phyloP scores from a whole-genome alignment of 2,329 filamentous ascomycete genomes.

The Rhynchosporium secalis region DNA sequence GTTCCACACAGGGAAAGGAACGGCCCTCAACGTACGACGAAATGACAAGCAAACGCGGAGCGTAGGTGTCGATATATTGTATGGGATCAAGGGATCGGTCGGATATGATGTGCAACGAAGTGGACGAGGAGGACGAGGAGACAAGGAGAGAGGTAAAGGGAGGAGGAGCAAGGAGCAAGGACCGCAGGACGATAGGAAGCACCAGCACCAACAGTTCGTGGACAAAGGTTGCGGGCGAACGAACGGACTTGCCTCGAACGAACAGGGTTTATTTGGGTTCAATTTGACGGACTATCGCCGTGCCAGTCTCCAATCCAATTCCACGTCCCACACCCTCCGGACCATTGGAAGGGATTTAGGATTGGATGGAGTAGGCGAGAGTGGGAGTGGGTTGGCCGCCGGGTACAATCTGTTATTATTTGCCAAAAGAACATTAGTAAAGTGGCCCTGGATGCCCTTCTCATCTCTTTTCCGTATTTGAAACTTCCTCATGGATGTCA shows the following conservation, averaged over 20 bases:
- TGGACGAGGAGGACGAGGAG: too few relatives aligned
- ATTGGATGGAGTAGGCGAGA: background rate
- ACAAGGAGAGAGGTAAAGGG: too few relatives aligned
- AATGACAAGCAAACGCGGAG: conserved; percentile 22
- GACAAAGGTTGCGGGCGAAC: too few relatives aligned
- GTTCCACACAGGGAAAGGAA: conserved; percentile 34
- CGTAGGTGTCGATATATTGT: conserved; percentile 4
- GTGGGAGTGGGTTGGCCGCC: background rate
- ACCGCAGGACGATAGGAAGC: background rate
- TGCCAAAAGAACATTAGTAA: conserved; percentile 7
- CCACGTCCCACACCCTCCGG: conserved; percentile 6
- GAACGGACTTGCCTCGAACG: background rate
- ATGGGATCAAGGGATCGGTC: conserved; percentile 5
- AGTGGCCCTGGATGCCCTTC: conserved; percentile 5
- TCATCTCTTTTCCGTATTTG: conserved; percentile 1
- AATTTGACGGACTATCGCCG: background rate
- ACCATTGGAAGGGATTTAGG: conserved; percentile 8
- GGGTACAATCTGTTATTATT: conserved; percentile 5
- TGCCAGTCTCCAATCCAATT: conserved; percentile 1
- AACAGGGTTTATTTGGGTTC: conserved; percentile 1
- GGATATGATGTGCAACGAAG: conserved; percentile 5
- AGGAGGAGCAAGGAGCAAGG: background rate
- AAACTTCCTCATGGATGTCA: background rate
- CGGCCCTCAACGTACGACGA: conserved; percentile 21
- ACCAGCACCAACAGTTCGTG: background rate